phyloP scores from a whole-genome alignment of 345 rosid genomes.

The Ailanthus altissimus region DNA sequence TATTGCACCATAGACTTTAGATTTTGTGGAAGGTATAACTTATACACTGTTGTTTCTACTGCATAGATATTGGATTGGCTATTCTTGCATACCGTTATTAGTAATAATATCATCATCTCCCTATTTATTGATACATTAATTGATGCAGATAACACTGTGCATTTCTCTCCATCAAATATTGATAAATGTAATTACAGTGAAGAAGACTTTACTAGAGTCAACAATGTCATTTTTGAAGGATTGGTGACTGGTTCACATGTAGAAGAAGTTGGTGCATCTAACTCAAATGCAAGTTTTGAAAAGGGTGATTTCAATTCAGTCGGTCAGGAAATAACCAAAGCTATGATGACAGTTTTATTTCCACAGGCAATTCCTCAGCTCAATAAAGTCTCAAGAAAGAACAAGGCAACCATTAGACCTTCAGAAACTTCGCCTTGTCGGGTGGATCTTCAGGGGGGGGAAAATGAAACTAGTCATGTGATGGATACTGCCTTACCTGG shows the following conservation, averaged over 20 bases:
- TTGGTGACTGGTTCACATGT: slow-evolving; percentile 40
- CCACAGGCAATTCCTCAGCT: slow-evolving; percentile 94
- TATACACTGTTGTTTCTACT: slow-evolving; percentile 16
- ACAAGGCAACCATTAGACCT: slow-evolving; percentile 25
- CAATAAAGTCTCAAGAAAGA: slow-evolving; percentile 48
- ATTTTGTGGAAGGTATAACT: slow-evolving; percentile 55
- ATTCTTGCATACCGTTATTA: slow-evolving; percentile 16
- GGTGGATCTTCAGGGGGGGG: slow-evolving; percentile 29
- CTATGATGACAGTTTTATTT: slow-evolving; percentile 85
- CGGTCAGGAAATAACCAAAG: slow-evolving; percentile 56
- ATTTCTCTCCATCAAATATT: slow-evolving; percentile 31
- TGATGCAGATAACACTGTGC: slow-evolving; percentile 39
- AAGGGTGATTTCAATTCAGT: slow-evolving; percentile 53
- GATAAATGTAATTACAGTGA: slow-evolving; percentile 26
- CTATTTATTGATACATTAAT: slow-evolving; percentile 19
- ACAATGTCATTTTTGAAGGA: slow-evolving; percentile 36
- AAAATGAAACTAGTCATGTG: slow-evolving; percentile 27
- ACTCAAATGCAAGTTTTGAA: slow-evolving; percentile 44
- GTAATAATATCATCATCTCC: slow-evolving; percentile 17
- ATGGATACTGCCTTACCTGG: slow-evolving; percentile 37
- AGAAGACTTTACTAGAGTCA: slow-evolving; percentile 37
- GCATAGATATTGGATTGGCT: slow-evolving; percentile 20
- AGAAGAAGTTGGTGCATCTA: slow-evolving; percentile 43
- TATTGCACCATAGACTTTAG: slow-evolving; percentile 68
- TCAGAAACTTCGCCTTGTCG: slow-evolving; percentile 27